Evolutionary conservation across 2,329 filamentous ascomycete species (phyloP).

Genomic region (Botryotinia convoluta): DNA sequence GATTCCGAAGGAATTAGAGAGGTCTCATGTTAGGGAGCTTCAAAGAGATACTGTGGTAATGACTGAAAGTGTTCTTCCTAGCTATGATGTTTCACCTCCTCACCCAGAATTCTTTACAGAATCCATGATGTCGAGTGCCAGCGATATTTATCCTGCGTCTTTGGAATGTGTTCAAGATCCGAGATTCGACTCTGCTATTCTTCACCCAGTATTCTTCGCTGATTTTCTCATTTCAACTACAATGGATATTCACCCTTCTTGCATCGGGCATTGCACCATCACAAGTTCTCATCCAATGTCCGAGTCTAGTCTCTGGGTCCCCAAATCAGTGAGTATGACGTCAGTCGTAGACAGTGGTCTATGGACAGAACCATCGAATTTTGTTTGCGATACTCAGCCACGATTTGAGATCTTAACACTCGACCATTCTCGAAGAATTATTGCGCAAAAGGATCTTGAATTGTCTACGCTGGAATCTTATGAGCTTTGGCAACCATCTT

Average conservation of each 20-base stretch:
- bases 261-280: constrained; percentile 21
- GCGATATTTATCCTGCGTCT: too few species aligned
- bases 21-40: background rate
- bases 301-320: background rate
- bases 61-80: too few species aligned
- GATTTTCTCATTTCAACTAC: constrained; percentile 5
- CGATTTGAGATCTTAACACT: background rate
- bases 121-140: too few species aligned
- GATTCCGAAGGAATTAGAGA: background rate
- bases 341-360: background rate
- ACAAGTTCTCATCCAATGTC: background rate
- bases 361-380: background rate
- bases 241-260: constrained; percentile 23
- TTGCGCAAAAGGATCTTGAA: background rate
- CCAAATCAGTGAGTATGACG: background rate
- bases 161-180: too few species aligned
- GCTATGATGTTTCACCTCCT: background rate
- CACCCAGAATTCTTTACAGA: background rate
- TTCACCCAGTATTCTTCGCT: constrained; percentile 16
- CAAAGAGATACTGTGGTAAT: background rate
- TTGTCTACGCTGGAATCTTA: background rate
- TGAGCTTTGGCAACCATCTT: constrained; percentile 7
- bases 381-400: background rate
- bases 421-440: background rate
- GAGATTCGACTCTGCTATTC: too few species aligned